Evolutionary conservation across 176 grass and related monocot genomes (phyloP), one percentile per base, ranked within the genome.

Genomic region (Poa annua): DNA sequence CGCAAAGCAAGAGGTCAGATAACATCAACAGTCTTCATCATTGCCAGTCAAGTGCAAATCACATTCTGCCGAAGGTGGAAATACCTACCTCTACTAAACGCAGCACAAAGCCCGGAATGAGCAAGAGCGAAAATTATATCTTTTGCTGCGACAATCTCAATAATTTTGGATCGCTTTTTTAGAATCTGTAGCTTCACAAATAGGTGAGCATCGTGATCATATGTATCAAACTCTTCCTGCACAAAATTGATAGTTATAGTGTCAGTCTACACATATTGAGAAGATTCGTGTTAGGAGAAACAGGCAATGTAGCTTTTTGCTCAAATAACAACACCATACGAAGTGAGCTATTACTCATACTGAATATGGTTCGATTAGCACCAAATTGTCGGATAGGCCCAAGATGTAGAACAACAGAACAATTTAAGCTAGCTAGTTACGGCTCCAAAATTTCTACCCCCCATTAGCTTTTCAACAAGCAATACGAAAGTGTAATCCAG

Each of bases 81-180:
- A 82, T 8, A 79, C 68, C 71, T 87, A 95, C 96, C 90, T 20
- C 91, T 89, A 89, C 88, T 93, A 83, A 98, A 98, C 81, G 96
- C 96, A 76, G 96, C 96, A 75, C 96, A 98, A 32, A 98, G 85
- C 15, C 96, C 96, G 2, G 96, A 98, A 25, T 95, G 91, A 62
- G 96, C 96, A 87, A 98, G 96, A 51, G 93, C 93, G 83, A 98
- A 98, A 80, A 98, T 98, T 24, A 95, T 92, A 92, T 98, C 93
- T 76, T 95, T 98, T 62, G 96, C 96, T 71, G 96, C 91, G 86
- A 93, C 91, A 71, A 98, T 95, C 85, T 98, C 96, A 50, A 98
- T 92, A 47, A 98, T 98, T 88, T 95, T 98, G 52, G 93, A 98
- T 59, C 96, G 88, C 56, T 88, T 98, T 82, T 89, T 93, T 51